Conservation (phyloP, 2,329 filamentous ascomycete species). For the Allantophomopsis cytisporea region DNA sequence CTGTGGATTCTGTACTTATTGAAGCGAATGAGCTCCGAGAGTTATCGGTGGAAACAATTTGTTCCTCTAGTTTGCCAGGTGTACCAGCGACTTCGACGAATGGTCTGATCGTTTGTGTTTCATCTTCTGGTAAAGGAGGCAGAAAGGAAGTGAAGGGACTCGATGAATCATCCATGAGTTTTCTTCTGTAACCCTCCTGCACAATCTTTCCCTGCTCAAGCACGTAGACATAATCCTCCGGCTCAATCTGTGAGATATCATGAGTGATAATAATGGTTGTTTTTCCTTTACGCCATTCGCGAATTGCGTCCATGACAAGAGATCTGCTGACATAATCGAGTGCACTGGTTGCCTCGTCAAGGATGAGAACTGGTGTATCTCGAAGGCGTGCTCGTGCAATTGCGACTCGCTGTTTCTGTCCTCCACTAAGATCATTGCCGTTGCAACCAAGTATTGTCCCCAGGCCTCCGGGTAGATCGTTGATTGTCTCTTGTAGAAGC, state of each 20-base stretch:
- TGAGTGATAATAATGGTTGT: constrained; percentile 93
- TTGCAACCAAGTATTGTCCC: constrained; percentile 58
- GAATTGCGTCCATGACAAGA: constrained; percentile 60
- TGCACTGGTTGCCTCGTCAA: constrained; percentile 83
- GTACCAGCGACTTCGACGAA: too few relatives aligned
- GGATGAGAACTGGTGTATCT: constrained; percentile 66
- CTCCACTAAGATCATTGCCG: constrained; percentile 66
- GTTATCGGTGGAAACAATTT: constrained; percentile 3
- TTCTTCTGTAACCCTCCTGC: constrained; percentile 50
- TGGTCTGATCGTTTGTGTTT: not conserved
- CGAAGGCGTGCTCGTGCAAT: constrained; percentile 67
- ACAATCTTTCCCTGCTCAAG: constrained; percentile 57
- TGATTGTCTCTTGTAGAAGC: constrained; percentile 54
- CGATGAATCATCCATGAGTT: constrained; percentile 30
- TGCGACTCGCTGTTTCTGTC: constrained; percentile 71
- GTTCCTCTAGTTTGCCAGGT: constrained; percentile 1
- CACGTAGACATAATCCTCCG: constrained; percentile 67
- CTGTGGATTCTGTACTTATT: not conserved
- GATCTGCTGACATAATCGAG: constrained; percentile 61
- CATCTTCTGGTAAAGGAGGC: constrained; percentile 5
- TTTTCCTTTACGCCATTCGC: constrained; percentile 63
- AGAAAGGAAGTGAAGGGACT: constrained; percentile 33
- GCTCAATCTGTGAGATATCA: constrained; percentile 62
- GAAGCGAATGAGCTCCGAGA: not conserved
- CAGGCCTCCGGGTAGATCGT: constrained; percentile 52